Conservation (phyloP, 2,329 filamentous ascomycete genomes). For the Monilinia fructicola region DNA sequence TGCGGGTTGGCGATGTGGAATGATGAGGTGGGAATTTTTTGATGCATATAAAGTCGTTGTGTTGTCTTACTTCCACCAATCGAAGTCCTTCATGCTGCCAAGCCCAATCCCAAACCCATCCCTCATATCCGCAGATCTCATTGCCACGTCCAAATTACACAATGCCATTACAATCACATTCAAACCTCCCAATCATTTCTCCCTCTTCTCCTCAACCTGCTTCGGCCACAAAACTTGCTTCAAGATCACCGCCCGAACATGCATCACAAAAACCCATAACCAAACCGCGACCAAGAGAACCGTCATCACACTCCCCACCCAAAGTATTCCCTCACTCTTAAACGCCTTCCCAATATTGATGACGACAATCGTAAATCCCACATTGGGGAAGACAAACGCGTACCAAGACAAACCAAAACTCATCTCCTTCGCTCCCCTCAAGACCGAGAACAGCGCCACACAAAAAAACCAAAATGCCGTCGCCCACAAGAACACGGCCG, state of each 20-base stretch:
- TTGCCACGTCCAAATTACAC: background rate
- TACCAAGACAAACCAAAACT: slow-evolving; percentile 63
- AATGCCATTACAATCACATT: background rate
- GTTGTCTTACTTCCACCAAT: too few species aligned
- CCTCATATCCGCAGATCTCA: too few species aligned
- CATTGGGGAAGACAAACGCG: slow-evolving; percentile 63
- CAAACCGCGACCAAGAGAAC: slow-evolving; percentile 43
- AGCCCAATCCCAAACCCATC: too few species aligned
- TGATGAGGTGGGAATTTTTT: too few species aligned
- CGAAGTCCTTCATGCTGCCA: too few species aligned
- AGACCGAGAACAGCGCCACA: slow-evolving; percentile 43
- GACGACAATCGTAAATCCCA: slow-evolving; percentile 57
- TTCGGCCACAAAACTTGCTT: slow-evolving; percentile 42
- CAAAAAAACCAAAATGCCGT: slow-evolving; percentile 57
- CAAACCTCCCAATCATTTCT: slow-evolving; percentile 31
- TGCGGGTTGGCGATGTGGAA: too few species aligned
- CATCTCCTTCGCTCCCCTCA: slow-evolving; percentile 45
- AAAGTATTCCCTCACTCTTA: slow-evolving; percentile 47
- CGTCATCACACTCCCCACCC: slow-evolving; percentile 52
- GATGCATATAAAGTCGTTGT: too few species aligned
- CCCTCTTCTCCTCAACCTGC: slow-evolving; percentile 41
- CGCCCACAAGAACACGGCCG: slow-evolving; percentile 63
- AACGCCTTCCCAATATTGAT: slow-evolving; percentile 54
- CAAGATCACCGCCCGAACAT: slow-evolving; percentile 38
- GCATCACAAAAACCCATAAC: slow-evolving; percentile 35